Conservation (phyloP, 257 asterid genomes). For the Knoxia roxburghii region DNA sequence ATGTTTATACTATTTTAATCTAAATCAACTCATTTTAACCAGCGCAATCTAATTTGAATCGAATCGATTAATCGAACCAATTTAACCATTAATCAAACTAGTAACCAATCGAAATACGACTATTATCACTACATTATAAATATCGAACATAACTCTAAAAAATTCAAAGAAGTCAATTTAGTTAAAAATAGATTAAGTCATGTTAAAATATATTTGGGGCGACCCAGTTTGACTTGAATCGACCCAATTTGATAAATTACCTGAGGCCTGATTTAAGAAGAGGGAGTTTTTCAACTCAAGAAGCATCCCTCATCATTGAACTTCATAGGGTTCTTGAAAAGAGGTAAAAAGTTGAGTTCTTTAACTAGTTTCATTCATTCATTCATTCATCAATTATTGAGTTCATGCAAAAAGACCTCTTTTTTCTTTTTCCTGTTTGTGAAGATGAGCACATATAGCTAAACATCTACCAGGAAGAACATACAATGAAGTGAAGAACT, state of each 20-base stretch:
- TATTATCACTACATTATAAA: too few relatives aligned
- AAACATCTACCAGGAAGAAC: constrained; percentile 84
- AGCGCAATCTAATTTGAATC: too few relatives aligned
- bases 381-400: not conserved
- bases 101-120: too few relatives aligned
- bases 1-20: too few relatives aligned
- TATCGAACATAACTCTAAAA: too few relatives aligned
- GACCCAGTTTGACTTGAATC: too few relatives aligned
- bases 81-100: too few relatives aligned
- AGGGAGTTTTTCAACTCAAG: constrained; percentile 55
- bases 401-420: constrained; percentile 14
- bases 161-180: too few relatives aligned
- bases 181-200: too few relatives aligned
- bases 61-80: too few relatives aligned
- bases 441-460: constrained; percentile 89
- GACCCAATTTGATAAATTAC: constrained; percentile 84
- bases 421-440: not conserved
- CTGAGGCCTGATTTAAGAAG: constrained; percentile 79
- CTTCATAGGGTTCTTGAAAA: constrained; percentile 69
- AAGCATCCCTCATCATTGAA: constrained; percentile 54
- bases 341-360: constrained; percentile 29
- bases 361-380: not conserved
- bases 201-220: too few relatives aligned
- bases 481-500: constrained; percentile 79
- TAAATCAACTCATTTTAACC: too few relatives aligned